phyloP scores from a whole-genome alignment of 305 asterid species.

The Fraxinus nigra region DNA sequence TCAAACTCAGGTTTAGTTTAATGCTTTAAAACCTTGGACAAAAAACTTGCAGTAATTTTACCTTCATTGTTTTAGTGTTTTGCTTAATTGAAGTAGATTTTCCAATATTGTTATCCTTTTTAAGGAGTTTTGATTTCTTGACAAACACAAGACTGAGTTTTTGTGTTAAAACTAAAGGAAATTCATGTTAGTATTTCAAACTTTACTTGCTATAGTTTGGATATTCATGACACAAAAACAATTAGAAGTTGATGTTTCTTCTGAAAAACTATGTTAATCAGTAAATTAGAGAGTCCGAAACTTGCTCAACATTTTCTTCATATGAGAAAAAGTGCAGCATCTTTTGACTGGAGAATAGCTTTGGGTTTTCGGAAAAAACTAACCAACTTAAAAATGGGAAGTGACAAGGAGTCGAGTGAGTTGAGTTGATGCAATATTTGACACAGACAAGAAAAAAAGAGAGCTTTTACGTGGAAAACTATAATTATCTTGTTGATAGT shows the following conservation, averaged over 20 bases:
- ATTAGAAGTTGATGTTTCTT: neutral
- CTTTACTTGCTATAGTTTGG: neutral
- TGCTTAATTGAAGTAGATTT: neutral
- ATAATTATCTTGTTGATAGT: too few species aligned
- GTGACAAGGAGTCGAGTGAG: neutral
- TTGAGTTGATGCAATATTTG: neutral
- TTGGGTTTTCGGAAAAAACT: neutral
- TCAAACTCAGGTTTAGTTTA: too few species aligned
- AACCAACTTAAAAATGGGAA: too few species aligned
- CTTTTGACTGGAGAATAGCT: neutral
- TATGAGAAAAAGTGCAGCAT: neutral
- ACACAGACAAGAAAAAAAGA: neutral
- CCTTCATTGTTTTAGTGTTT: neutral
- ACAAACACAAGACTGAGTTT: neutral
- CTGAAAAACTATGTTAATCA: neutral
- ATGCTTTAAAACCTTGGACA: too few species aligned
- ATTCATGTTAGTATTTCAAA: neutral
- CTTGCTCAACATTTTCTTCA: neutral
- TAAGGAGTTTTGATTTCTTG: neutral
- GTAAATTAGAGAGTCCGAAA: neutral
- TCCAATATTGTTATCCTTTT: neutral
- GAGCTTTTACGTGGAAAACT: too few species aligned
- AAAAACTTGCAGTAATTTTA: neutral
- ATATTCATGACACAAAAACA: neutral
- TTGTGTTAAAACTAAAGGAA: neutral